Conservation (phyloP, 371 early-diverging fungal genomes). For the Circinella minor region DNA sequence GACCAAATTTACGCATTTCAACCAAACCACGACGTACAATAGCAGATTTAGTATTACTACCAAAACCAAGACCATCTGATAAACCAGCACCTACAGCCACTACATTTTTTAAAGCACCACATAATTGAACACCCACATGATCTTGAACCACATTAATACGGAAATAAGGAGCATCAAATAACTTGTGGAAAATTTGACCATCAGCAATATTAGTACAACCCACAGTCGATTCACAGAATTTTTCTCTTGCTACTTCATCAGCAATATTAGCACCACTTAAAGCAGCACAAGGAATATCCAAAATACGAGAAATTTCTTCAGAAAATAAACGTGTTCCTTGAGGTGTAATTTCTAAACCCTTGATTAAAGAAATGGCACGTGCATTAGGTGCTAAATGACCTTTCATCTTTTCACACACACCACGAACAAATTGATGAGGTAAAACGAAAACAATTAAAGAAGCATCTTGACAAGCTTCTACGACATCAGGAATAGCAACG, state of each 20-base stretch:
- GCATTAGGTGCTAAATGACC: conserved; percentile 68
- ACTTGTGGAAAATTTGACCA: conserved; percentile 77
- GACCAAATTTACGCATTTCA: conserved; percentile 96
- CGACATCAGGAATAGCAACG: conserved; percentile 81
- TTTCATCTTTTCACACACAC: conserved; percentile 76
- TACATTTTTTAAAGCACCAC: conserved; percentile 99
- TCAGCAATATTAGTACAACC: conserved; percentile 71
- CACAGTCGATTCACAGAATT: conserved; percentile 97
- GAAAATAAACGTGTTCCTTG: conserved; percentile 85
- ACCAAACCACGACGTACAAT: conserved; percentile 96
- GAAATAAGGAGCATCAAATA: conserved; percentile 93
- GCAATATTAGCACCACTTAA: conserved; percentile 99
- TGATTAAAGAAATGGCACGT: conserved; percentile 95
- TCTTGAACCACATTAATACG: conserved; percentile 85
- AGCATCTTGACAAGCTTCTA: conserved; percentile 78
- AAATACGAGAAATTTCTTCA: conserved; percentile 80
- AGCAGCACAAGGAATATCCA: conserved; percentile 81
- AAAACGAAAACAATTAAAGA: conserved; percentile 95
- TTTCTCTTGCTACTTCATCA: conserved; percentile 93
- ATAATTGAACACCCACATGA: conserved; percentile 94
- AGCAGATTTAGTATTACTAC: conserved; percentile 98
- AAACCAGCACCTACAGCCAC: conserved; percentile 98
- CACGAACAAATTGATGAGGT: conserved; percentile 96
- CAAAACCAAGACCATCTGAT: conserved; percentile 82
- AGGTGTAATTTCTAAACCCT: conserved; percentile 86